Evolutionary conservation across 495 filamentous ascomycete genomes (phyloP), one percentile per base, ranked within the genome.

Genomic region (Poronia punctata): DNA sequence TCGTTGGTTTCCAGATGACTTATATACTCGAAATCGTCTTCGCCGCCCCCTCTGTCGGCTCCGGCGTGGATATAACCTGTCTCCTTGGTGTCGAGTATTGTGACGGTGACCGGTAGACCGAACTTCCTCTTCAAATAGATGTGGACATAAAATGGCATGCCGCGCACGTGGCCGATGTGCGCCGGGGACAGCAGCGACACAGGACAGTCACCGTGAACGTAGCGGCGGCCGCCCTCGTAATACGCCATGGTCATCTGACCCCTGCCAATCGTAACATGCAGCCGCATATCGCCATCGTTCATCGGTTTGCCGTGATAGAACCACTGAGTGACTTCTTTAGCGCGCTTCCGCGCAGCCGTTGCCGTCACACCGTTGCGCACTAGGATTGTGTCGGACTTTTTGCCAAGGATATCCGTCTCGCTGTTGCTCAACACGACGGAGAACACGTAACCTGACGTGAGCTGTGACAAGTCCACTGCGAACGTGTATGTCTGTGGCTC

Each of bases 311-410:
- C 32, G 15, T 35, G 32, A n/a, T 35, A 35, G 16, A 35, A 35
- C 32, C 32, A 35, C 32, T n/a, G 10, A 11, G 32, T 35, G 5
- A 17, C 10, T 9, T 18, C 32, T 4, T 21, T 21, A 17, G 32
- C 32, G 7, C 15, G 15, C 16, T 35, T 35, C 3, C 32, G 32
- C 10, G 32, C 32, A 5, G 32, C 32, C 15, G 32, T 35, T 21
- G 32, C 32, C 32, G 32, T 35, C 15, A 35, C 32, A 5, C 32
- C 32, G 15, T 35, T 35, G 4, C 32, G 32, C n/a, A 43, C 31
- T 2, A 35, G 31, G 3, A 31, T 31, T 10, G 21, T 23, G 30
- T 10, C 11, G n/a, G 40, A 23, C 22, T 35, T 25, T 31, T 43
- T 27, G 19, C 31, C 29, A n/a, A 35, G 20, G 30, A 42, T 26